These are phyloP conservation scores for Diaporthe sp. DNA, from an alignment of 2,329 filamentous ascomycete genomes.

Conservation along the genomic window DNA sequence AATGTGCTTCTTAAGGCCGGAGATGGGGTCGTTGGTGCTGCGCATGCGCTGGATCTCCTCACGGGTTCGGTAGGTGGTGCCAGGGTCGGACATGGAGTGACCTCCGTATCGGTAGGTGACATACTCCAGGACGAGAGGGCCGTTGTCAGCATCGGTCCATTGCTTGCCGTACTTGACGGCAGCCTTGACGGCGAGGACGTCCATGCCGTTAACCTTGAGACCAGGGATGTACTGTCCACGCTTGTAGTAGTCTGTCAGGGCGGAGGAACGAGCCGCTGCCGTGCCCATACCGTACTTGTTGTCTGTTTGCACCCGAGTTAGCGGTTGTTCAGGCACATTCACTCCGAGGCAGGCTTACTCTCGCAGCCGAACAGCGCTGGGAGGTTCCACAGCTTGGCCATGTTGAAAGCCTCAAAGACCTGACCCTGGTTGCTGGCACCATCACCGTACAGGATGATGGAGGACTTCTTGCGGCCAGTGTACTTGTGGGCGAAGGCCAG, in stretches of 20 bases:
- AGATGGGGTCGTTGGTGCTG: constrained; percentile 97
- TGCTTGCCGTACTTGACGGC: constrained; percentile 95
- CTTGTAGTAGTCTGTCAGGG: constrained; percentile 99
- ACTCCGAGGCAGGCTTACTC: constrained; percentile 74
- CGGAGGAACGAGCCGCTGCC: constrained; percentile 91
- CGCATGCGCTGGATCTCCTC: constrained; percentile 99
- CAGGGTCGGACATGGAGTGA: constrained; percentile 99
- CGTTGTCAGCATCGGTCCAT: constrained; percentile 85
- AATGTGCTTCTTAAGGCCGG: constrained; percentile 97
- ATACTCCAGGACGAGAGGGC: constrained; percentile 96
- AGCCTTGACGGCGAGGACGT: constrained; percentile 97
- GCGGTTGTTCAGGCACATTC: neutral
- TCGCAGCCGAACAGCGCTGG: constrained; percentile 97
- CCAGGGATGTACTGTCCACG: constrained; percentile 99
- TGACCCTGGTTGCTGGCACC: constrained; percentile 99
- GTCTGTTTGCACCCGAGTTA: constrained; percentile 69
- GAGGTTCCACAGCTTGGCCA: constrained; percentile 99
- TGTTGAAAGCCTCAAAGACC: constrained; percentile 99
- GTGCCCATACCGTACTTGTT: constrained; percentile 99
- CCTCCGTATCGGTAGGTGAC: constrained; percentile 99
- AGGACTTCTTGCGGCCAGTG: constrained; percentile 85
- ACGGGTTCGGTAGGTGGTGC: constrained; percentile 98
- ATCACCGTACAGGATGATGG: constrained; percentile 94
- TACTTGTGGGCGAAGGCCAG: constrained; percentile 98
- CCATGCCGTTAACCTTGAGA: constrained; percentile 99